phyloP scores from a whole-genome alignment of 441 rosid genomes.

The Pelargonium australe region DNA sequence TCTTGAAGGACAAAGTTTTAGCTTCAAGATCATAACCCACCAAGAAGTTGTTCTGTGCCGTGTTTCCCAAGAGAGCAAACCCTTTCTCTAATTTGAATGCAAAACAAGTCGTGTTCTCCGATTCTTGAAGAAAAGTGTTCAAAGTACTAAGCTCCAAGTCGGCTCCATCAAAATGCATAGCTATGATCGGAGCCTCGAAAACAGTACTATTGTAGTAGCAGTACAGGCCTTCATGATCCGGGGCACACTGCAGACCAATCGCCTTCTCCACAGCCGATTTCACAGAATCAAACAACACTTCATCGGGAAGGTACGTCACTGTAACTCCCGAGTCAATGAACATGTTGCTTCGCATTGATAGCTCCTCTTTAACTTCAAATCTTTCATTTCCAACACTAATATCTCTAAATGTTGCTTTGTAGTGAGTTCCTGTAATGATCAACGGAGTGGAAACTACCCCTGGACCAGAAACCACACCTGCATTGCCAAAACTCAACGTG shows the following conservation, averaged over 20 bases:
- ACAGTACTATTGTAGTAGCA: no score
- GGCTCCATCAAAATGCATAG: neutral
- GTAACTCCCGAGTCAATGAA: constrained; percentile 50
- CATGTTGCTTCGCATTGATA: constrained; percentile 30
- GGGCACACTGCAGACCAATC: constrained; percentile 7
- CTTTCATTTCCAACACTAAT: constrained; percentile 29
- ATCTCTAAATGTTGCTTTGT: constrained; percentile 27
- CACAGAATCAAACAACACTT: constrained; percentile 16
- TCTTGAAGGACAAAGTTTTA: neutral
- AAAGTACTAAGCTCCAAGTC: neutral
- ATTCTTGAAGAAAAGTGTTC: neutral
- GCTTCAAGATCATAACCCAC: neutral
- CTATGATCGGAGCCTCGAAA: no score
- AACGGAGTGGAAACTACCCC: constrained; percentile 38
- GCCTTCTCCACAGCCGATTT: constrained; percentile 21
- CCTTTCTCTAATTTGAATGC: neutral
- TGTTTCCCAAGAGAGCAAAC: neutral
- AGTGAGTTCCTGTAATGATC: neutral
- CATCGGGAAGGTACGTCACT: constrained; percentile 22
- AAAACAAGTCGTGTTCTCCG: neutral
- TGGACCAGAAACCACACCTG: constrained; percentile 20
- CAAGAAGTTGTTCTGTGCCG: neutral
- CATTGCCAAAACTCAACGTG: constrained; percentile 34
- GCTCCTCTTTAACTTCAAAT: neutral
- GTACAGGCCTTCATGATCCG: neutral